Evolutionary conservation across 1,284 basidiomycete species (phyloP).

Genomic region (Psilocybe mexicana): DNA sequence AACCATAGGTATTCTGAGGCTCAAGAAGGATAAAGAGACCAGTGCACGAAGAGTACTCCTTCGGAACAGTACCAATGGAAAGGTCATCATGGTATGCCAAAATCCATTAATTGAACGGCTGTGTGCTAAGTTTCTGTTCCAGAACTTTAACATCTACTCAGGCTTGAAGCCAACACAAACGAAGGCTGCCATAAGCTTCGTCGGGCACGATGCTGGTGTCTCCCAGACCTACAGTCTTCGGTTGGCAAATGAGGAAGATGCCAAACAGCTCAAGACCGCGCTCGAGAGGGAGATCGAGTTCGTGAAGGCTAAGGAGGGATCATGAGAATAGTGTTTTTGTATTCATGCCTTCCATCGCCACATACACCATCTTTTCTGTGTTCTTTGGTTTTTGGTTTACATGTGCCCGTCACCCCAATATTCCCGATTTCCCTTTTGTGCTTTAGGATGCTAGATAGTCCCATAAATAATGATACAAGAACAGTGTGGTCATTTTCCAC

Average conservation of each 20-base stretch:
- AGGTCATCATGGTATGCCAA: slow-evolving; percentile 64
- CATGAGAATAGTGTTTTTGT: background rate
- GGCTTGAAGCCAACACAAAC: slow-evolving; percentile 50
- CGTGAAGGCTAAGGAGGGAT: slow-evolving; percentile 37
- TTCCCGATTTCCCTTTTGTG: background rate
- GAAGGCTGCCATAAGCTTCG: slow-evolving; percentile 59
- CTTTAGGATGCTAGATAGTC: slow-evolving; percentile 7
- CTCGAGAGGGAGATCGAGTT: slow-evolving; percentile 64
- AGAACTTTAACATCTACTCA: slow-evolving; percentile 71
- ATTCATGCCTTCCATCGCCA: background rate
- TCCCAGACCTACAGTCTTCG: slow-evolving; percentile 64
- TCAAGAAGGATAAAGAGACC: slow-evolving; percentile 71
- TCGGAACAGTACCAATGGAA: slow-evolving; percentile 71
- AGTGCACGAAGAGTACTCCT: slow-evolving; percentile 58
- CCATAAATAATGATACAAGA: slow-evolving; percentile 16
- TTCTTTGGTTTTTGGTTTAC: background rate
- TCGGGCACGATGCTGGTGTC: slow-evolving; percentile 66
- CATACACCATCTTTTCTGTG: background rate
- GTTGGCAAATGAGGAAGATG: slow-evolving; percentile 63
- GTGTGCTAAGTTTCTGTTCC: slow-evolving; percentile 13
- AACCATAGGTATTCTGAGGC: slow-evolving; percentile 55
- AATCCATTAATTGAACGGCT: slow-evolving; percentile 1
- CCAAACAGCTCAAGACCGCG: slow-evolving; percentile 56
- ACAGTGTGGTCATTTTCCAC: slow-evolving; percentile 38
- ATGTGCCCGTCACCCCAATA: background rate